A percentile compares a stretch with the other conserved stretches of the same genome.
Conservation (phyloP, 2,329 filamentous ascomycete genomes). For the Fusarium bulbicola region DNA sequence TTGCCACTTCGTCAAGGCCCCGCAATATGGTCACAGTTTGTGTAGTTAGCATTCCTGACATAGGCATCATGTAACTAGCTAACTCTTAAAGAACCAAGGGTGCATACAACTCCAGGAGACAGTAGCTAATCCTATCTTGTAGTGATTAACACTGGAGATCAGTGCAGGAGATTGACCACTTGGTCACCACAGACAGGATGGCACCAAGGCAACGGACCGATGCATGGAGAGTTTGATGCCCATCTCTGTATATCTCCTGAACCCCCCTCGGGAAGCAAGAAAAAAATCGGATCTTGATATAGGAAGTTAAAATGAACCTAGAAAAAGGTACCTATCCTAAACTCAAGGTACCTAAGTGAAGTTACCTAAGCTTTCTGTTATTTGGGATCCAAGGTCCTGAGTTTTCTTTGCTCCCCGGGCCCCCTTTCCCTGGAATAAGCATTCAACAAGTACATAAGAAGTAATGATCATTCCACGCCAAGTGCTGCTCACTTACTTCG, state of each 20-base stretch:
- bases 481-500: not conserved
- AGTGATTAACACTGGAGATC: not conserved
- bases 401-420: not conserved
- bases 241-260: not conserved
- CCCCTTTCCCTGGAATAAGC: not conserved
- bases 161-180: too few species aligned
- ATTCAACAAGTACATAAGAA: not conserved
- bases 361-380: not conserved
- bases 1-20: not conserved
- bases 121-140: rapidly evolving
- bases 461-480: not conserved
- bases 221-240: not conserved
- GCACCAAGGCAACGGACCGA: not conserved
- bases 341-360: too few species aligned
- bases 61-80: not conserved
- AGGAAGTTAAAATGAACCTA: rapidly evolving
- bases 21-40: too few species aligned
- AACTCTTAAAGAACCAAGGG: too few species aligned
- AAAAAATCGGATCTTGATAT: not conserved
- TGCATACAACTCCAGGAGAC: not conserved
- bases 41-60: not conserved
- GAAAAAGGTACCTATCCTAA: not conserved
- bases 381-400: not conserved
- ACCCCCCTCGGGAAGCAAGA: not conserved
- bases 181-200: not conserved